Evolutionary conservation across 768 basidiomycete genomes (phyloP).

Genomic region (Sarcodon aspratus): DNA sequence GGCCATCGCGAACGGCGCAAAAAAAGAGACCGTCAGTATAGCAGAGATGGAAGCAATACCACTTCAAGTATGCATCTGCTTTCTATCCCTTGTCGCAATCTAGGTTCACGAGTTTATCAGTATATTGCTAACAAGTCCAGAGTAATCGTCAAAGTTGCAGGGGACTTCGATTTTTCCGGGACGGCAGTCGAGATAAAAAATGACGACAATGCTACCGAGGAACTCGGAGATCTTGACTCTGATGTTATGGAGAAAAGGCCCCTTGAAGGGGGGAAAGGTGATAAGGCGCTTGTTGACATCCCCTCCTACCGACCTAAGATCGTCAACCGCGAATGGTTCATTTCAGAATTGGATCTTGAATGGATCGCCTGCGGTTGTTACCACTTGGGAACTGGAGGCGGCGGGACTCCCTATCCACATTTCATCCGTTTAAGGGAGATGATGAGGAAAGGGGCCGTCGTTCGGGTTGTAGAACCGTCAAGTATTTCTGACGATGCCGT

Average conservation of each 20-base stretch:
- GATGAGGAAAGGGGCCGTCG: not conserved
- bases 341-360: conserved; percentile 22
- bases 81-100: not conserved
- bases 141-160: conserved; percentile 51
- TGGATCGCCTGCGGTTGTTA: conserved; percentile 57
- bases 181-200: not conserved
- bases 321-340: conserved; percentile 8
- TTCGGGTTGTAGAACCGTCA: no score
- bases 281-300: conserved; percentile 7
- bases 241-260: not conserved
- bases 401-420: conserved; percentile 42
- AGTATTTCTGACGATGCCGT: no score
- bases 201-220: not conserved
- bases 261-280: conserved; percentile 1
- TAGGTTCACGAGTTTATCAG: conserved; percentile 9
- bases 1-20: no score
- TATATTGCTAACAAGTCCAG: conserved; percentile 38
- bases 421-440: conserved; percentile 42
- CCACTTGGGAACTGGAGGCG: conserved; percentile 52
- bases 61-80: conserved; percentile 24
- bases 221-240: conserved; percentile 1
- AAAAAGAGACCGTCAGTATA: conserved; percentile 26
- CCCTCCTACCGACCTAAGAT: conserved; percentile 13
- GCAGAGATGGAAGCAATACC: conserved; percentile 48
- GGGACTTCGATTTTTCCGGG: conserved; percentile 25